A percentile compares a stretch with the other conserved stretches of the same genome.
phyloP scores from a whole-genome alignment of 2,329 filamentous ascomycete species.

The Penicillium sp. region DNA sequence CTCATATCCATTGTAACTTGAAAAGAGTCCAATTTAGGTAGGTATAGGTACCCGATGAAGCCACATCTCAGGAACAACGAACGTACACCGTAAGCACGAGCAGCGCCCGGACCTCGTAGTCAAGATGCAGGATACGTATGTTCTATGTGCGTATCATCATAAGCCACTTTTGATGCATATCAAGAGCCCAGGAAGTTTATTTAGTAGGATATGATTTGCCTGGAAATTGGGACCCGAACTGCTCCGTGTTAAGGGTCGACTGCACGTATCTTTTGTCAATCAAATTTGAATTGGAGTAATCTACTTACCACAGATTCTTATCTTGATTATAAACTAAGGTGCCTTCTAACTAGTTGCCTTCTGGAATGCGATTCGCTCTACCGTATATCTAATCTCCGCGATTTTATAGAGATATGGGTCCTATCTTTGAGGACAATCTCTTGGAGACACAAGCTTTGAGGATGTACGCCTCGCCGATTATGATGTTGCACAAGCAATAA shows the following conservation, averaged over 20 bases:
- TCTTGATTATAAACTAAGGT: background rate
- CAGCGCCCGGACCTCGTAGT: background rate
- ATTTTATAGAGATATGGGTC: background rate
- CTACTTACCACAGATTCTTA: background rate
- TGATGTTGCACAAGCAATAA: background rate
- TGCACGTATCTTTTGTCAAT: background rate
- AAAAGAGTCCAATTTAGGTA: background rate
- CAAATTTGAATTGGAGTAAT: background rate
- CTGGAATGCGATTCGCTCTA: background rate
- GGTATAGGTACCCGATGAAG: background rate
- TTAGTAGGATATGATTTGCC: background rate
- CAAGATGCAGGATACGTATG: background rate
- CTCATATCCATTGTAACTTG: background rate
- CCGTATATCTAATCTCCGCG: background rate
- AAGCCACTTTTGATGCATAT: background rate
- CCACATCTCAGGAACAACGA: background rate
- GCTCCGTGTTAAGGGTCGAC: background rate
- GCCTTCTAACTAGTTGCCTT: background rate
- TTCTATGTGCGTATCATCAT: background rate
- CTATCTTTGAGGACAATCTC: background rate
- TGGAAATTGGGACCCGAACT: background rate
- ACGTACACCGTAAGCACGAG: background rate
- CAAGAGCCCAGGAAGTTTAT: background rate
- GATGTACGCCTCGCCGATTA: background rate
- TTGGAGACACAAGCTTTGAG: background rate